Conservation (phyloP, 2,329 filamentous ascomycete species). For the Aureobasidium sp. region DNA sequence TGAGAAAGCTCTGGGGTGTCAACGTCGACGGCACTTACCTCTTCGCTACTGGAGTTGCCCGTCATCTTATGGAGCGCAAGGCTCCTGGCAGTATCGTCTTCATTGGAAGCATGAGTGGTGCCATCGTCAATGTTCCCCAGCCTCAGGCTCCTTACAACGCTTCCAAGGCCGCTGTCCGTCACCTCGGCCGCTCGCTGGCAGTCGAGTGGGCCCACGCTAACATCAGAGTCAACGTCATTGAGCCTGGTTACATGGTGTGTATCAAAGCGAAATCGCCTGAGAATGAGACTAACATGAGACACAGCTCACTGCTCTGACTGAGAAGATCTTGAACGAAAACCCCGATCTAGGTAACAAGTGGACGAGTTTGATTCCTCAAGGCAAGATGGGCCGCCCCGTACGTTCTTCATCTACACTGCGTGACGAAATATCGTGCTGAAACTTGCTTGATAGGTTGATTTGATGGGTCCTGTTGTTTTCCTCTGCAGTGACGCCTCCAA, state of each 20-base stretch:
- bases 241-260: constrained; percentile 92
- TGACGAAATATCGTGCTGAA: constrained; percentile 21
- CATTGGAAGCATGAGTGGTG: constrained; percentile 90
- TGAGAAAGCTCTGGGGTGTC: constrained; percentile 89
- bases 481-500: constrained; percentile 68
- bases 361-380: constrained; percentile 85
- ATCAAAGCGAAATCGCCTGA: constrained; percentile 30
- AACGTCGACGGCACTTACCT: constrained; percentile 91
- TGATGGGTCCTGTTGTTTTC: constrained; percentile 90
- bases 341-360: constrained; percentile 83
- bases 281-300: constrained; percentile 10
- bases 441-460: constrained; percentile 47
- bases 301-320: constrained; percentile 51
- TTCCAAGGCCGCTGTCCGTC: constrained; percentile 83
- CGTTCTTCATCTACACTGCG: not conserved
- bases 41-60: constrained; percentile 75
- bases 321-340: constrained; percentile 91
- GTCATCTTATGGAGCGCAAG: constrained; percentile 79
- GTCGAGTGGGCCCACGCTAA: constrained; percentile 87
- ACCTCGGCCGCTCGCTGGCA: constrained; percentile 77
- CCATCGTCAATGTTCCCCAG: constrained; percentile 92
- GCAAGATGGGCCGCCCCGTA: constrained; percentile 77
- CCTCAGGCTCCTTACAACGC: constrained; percentile 90
- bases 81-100: constrained; percentile 79
- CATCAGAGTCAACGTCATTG: constrained; percentile 93